Evolutionary conservation across 768 basidiomycete species (phyloP), one percentile per base, ranked within the genome.

Genomic region (Candolleomyces eurysporus): DNA sequence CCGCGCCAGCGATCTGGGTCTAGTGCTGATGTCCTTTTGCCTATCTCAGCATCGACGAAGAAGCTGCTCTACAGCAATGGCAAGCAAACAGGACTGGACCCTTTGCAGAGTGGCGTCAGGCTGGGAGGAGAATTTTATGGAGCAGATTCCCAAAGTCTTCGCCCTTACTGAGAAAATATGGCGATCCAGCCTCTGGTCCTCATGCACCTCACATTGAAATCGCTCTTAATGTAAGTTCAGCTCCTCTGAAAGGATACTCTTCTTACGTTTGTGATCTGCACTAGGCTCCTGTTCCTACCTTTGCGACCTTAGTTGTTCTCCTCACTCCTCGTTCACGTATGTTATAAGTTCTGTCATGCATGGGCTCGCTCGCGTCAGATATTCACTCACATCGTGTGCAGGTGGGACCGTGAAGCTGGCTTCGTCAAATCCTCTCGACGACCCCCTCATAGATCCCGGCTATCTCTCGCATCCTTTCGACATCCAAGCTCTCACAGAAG

Each of bases 151-250:
- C 26, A 2, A 26, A 26, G 26, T 26, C 26, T 26, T 26, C 26
- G 26, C 26, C 26, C 26, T 26, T 26, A 26, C 26, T 59, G 2
- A 39, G 22, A 19, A 40, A 43, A 3, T 67, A 64, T 50, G 56
- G 43, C 5, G 70, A 73, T 43, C 72, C 72, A 30, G 61, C 72
- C 0, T 59, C 72, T 36, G 72, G 72, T 11, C 57, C 52, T 10
- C 64, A 71, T 21, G 63, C 67, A 0, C 69, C 71, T 4, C 70
- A 72, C 48, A 39, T 71, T 48, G 70, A 72, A 40, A 39, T 64
- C 19, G 51, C 43, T 32, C 46, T 61, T 19, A 43, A 58, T 32
- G 62, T 65, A 31, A 5, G 21, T 54, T 36, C 19, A 55, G 22
- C 22, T 11, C 14, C 36, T 16, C 45, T 19, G 17, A 46, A 45